Percentiles rank a stretch among this genome's conserved stretches.
Conservation (phyloP, 129 eudicot species). For the Centella asiatica region DNA sequence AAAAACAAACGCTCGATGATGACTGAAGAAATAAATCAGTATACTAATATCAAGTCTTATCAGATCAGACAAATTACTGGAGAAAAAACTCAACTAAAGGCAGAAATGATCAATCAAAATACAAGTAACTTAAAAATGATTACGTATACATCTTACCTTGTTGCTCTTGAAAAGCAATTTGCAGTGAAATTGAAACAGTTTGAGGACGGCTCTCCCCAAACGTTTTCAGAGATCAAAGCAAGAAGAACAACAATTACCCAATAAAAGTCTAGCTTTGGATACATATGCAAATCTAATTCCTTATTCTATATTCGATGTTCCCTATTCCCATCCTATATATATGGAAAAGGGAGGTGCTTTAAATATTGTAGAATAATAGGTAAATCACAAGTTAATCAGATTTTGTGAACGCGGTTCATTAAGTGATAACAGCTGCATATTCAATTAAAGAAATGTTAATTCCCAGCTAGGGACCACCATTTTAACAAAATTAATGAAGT, state of each 20-base stretch:
- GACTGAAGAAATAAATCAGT: background rate
- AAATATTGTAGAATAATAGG: background rate
- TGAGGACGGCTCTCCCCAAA: background rate
- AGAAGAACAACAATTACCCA: conserved; percentile 5
- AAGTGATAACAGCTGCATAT: too few species aligned
- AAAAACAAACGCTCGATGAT: background rate
- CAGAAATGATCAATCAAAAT: background rate
- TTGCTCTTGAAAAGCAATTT: conserved; percentile 3
- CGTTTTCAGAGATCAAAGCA: conserved; percentile 12
- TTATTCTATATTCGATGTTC: conserved; percentile 5
- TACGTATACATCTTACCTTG: conserved; percentile 3
- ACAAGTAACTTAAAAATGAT: background rate
- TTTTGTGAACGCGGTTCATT: too few species aligned
- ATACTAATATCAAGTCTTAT: background rate
- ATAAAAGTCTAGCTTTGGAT: background rate
- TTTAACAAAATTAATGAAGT: too few species aligned
- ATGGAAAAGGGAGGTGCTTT: too few species aligned
- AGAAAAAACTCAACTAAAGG: background rate
- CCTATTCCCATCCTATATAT: background rate
- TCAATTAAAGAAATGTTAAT: too few species aligned
- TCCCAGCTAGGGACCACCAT: too few species aligned
- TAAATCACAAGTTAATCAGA: background rate
- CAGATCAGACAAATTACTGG: background rate
- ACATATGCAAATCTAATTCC: conserved; percentile 5
- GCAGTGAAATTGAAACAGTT: conserved; percentile 4